Conservation (phyloP, 2,329 filamentous ascomycete genomes). For the Colletotrichum karsti region DNA sequence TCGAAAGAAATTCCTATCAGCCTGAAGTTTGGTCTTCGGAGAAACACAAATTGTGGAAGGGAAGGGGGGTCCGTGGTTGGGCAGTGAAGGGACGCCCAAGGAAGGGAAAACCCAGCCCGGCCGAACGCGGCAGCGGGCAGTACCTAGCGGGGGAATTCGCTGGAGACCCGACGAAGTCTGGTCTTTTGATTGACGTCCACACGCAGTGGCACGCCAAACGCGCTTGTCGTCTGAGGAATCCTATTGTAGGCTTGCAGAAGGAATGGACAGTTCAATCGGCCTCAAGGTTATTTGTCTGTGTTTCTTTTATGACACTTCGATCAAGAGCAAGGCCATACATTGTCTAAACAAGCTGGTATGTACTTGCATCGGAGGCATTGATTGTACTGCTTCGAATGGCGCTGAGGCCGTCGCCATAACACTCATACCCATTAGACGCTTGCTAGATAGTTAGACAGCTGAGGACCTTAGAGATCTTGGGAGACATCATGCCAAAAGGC, state of each 20-base stretch:
- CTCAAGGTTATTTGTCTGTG: too few relatives aligned
- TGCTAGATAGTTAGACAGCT: too few relatives aligned
- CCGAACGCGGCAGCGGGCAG: constrained; percentile 20
- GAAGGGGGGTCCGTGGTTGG: constrained; percentile 25
- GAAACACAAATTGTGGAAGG: constrained; percentile 25
- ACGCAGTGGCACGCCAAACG: not conserved
- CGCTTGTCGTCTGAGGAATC: not conserved
- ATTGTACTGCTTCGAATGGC: not conserved
- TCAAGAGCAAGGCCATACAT: too few relatives aligned
- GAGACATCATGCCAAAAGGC: too few relatives aligned
- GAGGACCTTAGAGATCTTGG: too few relatives aligned
- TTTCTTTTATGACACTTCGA: too few relatives aligned
- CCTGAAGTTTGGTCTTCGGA: constrained; percentile 10
- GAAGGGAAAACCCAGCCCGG: constrained; percentile 17
- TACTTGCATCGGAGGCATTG: too few relatives aligned
- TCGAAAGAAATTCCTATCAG: not conserved
- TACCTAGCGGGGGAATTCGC: constrained; percentile 9
- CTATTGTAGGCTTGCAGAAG: not conserved
- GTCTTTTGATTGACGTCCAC: constrained; percentile 2
- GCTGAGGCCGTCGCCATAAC: too few relatives aligned
- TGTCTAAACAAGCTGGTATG: too few relatives aligned
- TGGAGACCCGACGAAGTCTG: constrained; percentile 5
- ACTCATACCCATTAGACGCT: too few relatives aligned
- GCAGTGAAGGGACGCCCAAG: constrained; percentile 14
- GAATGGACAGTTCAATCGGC: too few relatives aligned